Base-by-base conservation (phyloP, 345 rosid genomes). In the Erysimum cheiranthoides region DNA sequence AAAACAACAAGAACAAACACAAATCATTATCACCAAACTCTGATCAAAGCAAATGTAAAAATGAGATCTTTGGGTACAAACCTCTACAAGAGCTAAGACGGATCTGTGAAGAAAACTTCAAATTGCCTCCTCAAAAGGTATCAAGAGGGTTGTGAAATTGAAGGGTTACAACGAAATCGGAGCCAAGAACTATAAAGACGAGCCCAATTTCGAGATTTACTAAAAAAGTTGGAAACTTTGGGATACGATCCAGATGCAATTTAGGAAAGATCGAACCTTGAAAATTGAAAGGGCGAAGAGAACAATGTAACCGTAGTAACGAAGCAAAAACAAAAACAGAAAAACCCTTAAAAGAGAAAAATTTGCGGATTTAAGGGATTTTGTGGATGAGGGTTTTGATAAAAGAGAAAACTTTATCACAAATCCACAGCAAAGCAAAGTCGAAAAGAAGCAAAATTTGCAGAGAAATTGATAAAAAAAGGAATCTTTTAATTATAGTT, bases 291-390 rank as follows among this genome's bases (percentile, higher is more conserved):
- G 10, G 50, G 47, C 10, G 70, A 70, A 16, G 46, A 62, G 17
- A 16, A 70, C 18, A 71, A 63, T 58, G 76, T 64, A 77, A 77
- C 67, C 52, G 75, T 43, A 54, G 71, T 56, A 65, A 61, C 66
- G 58, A 61, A 61, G 74, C 47, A 39, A 42, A 42, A 25, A 58
- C 38, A 32, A 14, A 45, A 66, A 40, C n/a, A 72, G 61, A 38
- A 71, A 61, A 68, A 43, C 56, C 74, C 63, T 21, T 6, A 21
- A 21, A 21, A 2, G 8, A 40, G 40, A 68, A n/a, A 1, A 65
- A 54, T 54, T 18, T 52, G 63, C 8, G 40, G 40, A 8, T 38
- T 38, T 9, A 16, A 3, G 27, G 70, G 73, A 63, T 14, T 65
- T 56, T 6, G 59, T 7, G 68, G 61, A 67, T 14, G 17, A 69